phyloP scores from a whole-genome alignment of 148 eudicot species.

The Vaccinium myrtillus region DNA sequence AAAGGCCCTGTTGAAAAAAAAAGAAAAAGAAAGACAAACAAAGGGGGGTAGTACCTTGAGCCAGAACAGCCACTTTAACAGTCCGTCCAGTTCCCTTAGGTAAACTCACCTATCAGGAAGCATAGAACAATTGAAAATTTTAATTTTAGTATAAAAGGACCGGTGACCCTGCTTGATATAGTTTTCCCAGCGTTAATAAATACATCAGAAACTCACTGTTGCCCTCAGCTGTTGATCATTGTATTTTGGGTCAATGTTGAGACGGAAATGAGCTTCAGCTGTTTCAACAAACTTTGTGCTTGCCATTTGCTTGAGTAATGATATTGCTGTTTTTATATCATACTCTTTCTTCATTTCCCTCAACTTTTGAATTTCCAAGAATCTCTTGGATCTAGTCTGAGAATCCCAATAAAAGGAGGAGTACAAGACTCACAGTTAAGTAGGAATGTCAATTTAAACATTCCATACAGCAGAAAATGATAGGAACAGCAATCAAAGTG shows the following conservation, averaged over 20 bases:
- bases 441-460: background rate
- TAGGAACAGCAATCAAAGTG: background rate
- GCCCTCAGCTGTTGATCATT: slow-evolving; percentile 97
- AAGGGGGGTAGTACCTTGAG: slow-evolving; percentile 63
- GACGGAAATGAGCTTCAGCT: slow-evolving; percentile 92
- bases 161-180: background rate
- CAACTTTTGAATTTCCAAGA: slow-evolving; percentile 74
- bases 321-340: slow-evolving; percentile 69
- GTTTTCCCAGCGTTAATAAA: background rate
- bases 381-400: slow-evolving; percentile 89
- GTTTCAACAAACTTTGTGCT: slow-evolving; percentile 81
- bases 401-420: slow-evolving; percentile 10
- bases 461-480: background rate
- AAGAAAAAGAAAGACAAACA: background rate
- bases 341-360: slow-evolving; percentile 85
- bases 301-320: slow-evolving; percentile 75
- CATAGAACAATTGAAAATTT: background rate
- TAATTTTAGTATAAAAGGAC: background rate
- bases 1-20: background rate
- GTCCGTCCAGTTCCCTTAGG: slow-evolving; percentile 90
- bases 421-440: background rate
- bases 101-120: slow-evolving; percentile 66
- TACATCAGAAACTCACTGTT: slow-evolving; percentile 52
- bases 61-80: slow-evolving; percentile 89
- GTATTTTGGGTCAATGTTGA: slow-evolving; percentile 94